Evolutionary conservation across 169 alveolate species (phyloP).

Genomic region (Plasmodium relictum): DNA sequence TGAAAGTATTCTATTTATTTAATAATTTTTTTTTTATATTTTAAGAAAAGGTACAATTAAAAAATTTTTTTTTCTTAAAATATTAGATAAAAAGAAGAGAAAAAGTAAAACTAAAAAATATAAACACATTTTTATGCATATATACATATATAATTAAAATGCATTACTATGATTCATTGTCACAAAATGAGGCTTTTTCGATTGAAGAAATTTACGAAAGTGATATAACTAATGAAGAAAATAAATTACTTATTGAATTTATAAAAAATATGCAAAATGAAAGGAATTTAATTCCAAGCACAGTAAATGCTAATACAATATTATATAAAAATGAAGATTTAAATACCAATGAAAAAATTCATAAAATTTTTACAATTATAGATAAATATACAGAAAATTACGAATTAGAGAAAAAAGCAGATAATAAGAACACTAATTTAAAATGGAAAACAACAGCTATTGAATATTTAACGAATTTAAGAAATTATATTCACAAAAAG

Average conservation of each 20-base stretch:
- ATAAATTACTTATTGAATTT: slow-evolving; percentile 39
- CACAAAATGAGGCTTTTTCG: slow-evolving; percentile 49
- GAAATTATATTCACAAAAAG: slow-evolving; percentile 50
- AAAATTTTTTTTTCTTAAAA: no score
- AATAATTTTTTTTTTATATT: no score
- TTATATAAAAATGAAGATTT: neutral
- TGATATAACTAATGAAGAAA: slow-evolving; percentile 49
- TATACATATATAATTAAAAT: slow-evolving; percentile 5
- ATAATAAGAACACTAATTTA: neutral
- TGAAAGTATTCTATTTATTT: no score
- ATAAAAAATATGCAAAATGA: slow-evolving; percentile 42
- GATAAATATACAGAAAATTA: slow-evolving; percentile 13
- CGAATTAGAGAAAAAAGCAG: slow-evolving; percentile 3
- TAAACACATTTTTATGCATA: neutral
- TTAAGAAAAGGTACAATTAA: no score
- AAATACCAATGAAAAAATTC: neutral
- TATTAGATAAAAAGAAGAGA: no score
- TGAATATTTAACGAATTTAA: slow-evolving; percentile 17
- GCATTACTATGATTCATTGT: slow-evolving; percentile 11
- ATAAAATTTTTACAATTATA: slow-evolving; percentile 6
- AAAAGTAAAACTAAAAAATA: neutral
- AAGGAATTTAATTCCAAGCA: slow-evolving; percentile 38
- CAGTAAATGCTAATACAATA: slow-evolving; percentile 15
- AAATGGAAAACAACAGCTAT: slow-evolving; percentile 19
- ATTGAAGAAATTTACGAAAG: slow-evolving; percentile 54